Conservation (phyloP, 1,139 yeast species). For the Wickerhamiella pararugosa region DNA sequence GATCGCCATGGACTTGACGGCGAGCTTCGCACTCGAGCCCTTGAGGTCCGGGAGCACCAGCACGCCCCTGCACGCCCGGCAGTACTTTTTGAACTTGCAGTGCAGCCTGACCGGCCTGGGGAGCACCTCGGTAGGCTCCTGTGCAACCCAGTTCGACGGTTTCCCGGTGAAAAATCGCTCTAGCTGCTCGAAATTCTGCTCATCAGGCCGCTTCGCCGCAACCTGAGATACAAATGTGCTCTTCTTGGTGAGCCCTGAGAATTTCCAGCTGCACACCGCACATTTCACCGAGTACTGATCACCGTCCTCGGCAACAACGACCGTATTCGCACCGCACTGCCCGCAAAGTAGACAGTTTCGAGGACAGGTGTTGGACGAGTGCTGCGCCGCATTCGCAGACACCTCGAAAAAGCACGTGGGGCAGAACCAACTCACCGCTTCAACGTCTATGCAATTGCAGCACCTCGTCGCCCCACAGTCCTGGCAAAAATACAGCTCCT, state of each 20-base stretch:
- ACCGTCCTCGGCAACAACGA: not conserved
- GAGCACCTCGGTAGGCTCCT: constrained; percentile 1
- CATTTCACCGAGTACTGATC: constrained; percentile 8
- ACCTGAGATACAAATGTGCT: constrained; percentile 9
- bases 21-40: constrained; percentile 15
- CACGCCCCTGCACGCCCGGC: constrained; percentile 20
- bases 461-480: constrained; percentile 15
- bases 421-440: constrained; percentile 15
- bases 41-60: constrained; percentile 21
- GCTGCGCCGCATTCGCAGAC: constrained; percentile 9
- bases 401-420: constrained; percentile 14
- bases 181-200: not conserved
- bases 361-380: constrained; percentile 11
- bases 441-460: constrained; percentile 13
- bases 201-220: not conserved
- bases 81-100: constrained; percentile 18
- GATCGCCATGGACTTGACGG: constrained; percentile 18
- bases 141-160: not conserved
- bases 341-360: constrained; percentile 17
- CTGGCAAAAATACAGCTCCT: constrained; percentile 14
- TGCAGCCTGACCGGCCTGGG: constrained; percentile 18
- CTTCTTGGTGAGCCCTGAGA: constrained; percentile 5
- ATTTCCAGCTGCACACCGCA: constrained; percentile 10
- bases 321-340: constrained; percentile 10
- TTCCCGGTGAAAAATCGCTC: not conserved